Evolutionary conservation across 192 early-diverging fungal genomes (phyloP).

Genomic region (Lobosporangium transversale): DNA sequence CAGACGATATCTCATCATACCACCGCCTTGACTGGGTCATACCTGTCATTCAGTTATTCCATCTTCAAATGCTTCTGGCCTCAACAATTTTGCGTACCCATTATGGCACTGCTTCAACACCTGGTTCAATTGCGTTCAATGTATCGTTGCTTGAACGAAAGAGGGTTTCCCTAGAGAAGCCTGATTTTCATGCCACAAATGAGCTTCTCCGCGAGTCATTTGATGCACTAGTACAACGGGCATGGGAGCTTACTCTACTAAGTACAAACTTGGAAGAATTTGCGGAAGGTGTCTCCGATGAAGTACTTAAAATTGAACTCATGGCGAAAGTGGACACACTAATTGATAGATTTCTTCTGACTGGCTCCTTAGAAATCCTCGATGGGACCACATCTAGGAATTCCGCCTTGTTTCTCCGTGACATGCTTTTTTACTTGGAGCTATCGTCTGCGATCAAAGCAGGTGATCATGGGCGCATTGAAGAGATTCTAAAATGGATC

Average conservation of each 20-base stretch:
- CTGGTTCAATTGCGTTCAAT: conserved; percentile 5
- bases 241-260: conserved; percentile 1
- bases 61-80: conserved; percentile 10
- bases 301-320: background rate
- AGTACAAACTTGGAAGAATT: background rate
- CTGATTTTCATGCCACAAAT: conserved; percentile 10
- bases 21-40: conserved; percentile 4
- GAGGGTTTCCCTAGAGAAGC: conserved; percentile 1
- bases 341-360: too few species aligned
- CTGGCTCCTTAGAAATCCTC: background rate
- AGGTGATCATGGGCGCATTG: conserved; percentile 12
- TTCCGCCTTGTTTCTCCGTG: conserved; percentile 6
- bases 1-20: background rate
- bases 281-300: background rate
- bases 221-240: background rate
- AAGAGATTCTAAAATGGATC: background rate
- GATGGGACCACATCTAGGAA: background rate
- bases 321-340: background rate
- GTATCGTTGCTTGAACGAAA: conserved; percentile 3
- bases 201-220: conserved; percentile 11
- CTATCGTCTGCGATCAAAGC: conserved; percentile 11
- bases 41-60: conserved; percentile 15
- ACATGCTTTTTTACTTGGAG: conserved; percentile 16
- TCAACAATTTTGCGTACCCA: too few species aligned
- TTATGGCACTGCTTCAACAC: background rate